Percentiles rank a stretch among this genome's conserved stretches.
These are phyloP conservation scores for Penicillium cinerascens DNA, from an alignment of 495 filamentous ascomycete species.

Conservation along the genomic window DNA sequence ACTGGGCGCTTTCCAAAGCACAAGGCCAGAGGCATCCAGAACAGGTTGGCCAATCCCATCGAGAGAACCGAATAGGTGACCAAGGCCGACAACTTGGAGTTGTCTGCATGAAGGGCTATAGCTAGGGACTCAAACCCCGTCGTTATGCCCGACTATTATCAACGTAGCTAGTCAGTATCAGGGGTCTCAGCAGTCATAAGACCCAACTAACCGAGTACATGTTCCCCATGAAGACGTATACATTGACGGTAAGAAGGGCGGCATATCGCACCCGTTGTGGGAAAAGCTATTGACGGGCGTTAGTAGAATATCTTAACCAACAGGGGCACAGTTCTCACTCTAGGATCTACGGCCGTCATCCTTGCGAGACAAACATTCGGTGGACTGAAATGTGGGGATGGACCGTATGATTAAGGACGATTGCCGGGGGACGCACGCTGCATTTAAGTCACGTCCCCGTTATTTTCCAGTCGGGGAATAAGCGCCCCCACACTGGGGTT, in stretches of 20 bases:
- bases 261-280: constrained; percentile 29
- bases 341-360: constrained; percentile 12
- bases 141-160: constrained; percentile 25
- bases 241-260: constrained; percentile 33
- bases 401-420: constrained; percentile 1
- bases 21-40: constrained; percentile 50
- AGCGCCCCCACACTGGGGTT: constrained; percentile 1
- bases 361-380: background rate
- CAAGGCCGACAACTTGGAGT: constrained; percentile 23
- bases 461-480: constrained; percentile 5
- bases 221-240: constrained; percentile 40
- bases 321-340: background rate
- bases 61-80: constrained; percentile 35
- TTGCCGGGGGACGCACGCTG: background rate
- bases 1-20: constrained; percentile 46
- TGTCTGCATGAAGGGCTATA: constrained; percentile 24
- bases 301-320: background rate
- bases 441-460: constrained; percentile 10
- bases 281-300: constrained; percentile 16
- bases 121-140: constrained; percentile 36
- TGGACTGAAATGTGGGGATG: constrained; percentile 3
- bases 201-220: constrained; percentile 29
- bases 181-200: background rate
- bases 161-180: background rate
- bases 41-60: constrained; percentile 38